Percentiles rank a stretch among this genome's conserved stretches.
These are phyloP conservation scores for Pseudodiploospora longispora DNA, from an alignment of 2,329 filamentous ascomycete genomes.

Conservation along the genomic window DNA sequence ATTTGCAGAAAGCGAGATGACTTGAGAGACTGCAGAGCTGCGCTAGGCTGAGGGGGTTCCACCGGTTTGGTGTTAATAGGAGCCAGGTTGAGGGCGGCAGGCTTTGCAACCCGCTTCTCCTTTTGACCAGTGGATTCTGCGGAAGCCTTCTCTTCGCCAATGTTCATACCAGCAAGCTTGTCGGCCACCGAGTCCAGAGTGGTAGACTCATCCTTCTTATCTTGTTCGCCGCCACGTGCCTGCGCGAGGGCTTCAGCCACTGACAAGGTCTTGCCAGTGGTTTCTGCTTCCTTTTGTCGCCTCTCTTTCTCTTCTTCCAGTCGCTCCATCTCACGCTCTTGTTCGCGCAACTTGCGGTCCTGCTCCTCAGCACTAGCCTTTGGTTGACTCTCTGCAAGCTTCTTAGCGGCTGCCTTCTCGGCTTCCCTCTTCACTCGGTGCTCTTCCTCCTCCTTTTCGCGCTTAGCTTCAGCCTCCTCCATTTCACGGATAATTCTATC, in stretches of 20 bases:
- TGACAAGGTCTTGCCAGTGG: slow-evolving; percentile 38
- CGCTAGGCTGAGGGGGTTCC: slow-evolving; percentile 86
- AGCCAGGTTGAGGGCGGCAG: slow-evolving; percentile 79
- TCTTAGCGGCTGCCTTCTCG: slow-evolving; percentile 38
- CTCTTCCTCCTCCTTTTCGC: slow-evolving; percentile 41
- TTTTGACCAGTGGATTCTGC: slow-evolving; percentile 42
- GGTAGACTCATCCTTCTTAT: slow-evolving; percentile 29
- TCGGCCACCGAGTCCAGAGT: slow-evolving; percentile 33
- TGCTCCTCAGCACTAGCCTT: slow-evolving; percentile 44
- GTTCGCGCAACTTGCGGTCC: slow-evolving; percentile 61
- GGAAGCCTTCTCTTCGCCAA: slow-evolving; percentile 36
- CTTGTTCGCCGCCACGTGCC: slow-evolving; percentile 20
- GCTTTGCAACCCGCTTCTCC: slow-evolving; percentile 64
- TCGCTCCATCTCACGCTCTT: slow-evolving; percentile 64
- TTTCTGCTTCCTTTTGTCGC: slow-evolving; percentile 42
- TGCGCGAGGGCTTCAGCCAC: slow-evolving; percentile 45
- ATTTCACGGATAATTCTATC: slow-evolving; percentile 56
- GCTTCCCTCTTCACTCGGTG: slow-evolving; percentile 39
- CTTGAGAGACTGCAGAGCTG: slow-evolving; percentile 86
- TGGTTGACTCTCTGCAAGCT: slow-evolving; percentile 37
- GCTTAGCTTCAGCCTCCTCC: slow-evolving; percentile 46
- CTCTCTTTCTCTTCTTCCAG: slow-evolving; percentile 63
- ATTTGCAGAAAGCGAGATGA: slow-evolving; percentile 82
- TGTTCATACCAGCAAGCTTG: slow-evolving; percentile 45
- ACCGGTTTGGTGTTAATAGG: slow-evolving; percentile 74